Evolutionary conservation across 345 rosid genomes (phyloP).

Genomic region (Lumnitzera racemosa): DNA sequence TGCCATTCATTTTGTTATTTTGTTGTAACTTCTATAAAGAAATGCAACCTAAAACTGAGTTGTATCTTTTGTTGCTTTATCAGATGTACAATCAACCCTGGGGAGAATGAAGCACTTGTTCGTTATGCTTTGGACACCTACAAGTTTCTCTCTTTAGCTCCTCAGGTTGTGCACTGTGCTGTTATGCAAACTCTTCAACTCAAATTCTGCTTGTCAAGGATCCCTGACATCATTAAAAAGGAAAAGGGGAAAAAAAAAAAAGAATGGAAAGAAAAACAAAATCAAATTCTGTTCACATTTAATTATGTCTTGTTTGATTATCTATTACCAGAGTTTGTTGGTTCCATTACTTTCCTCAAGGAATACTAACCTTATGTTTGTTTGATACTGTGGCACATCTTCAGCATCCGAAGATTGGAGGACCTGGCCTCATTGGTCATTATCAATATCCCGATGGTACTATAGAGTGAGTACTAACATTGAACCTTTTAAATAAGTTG

Average conservation of each 20-base stretch:
- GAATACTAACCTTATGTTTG: neutral
- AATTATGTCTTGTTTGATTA: too few relatives aligned
- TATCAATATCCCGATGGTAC: slow-evolving; percentile 69
- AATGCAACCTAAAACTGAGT: neutral
- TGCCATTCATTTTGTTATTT: neutral
- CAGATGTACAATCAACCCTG: slow-evolving; percentile 94
- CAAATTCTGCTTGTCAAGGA: too few relatives aligned
- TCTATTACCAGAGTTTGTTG: too few relatives aligned
- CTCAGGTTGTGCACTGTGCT: slow-evolving; percentile 46
- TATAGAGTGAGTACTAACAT: slow-evolving; percentile 53
- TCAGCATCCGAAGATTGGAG: slow-evolving; percentile 88
- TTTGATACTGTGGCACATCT: slow-evolving; percentile 5
- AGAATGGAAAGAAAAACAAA: too few relatives aligned
- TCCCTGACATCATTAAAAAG: too few relatives aligned
- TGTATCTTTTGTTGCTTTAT: neutral
- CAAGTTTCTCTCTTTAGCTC: slow-evolving; percentile 68
- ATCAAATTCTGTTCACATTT: too few relatives aligned
- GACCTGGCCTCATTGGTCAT: slow-evolving; percentile 82
- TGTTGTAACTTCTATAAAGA: neutral
- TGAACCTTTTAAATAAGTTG: neutral
- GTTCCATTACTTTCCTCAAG: neutral
- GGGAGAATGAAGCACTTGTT: slow-evolving; percentile 91
- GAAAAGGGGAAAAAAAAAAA: too few relatives aligned
- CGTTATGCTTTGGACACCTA: slow-evolving; percentile 89
- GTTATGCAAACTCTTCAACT: too few relatives aligned